These are phyloP conservation scores for Cryphonectria carpinicola DNA, from an alignment of 2,329 filamentous ascomycete species.

Conservation along the genomic window DNA sequence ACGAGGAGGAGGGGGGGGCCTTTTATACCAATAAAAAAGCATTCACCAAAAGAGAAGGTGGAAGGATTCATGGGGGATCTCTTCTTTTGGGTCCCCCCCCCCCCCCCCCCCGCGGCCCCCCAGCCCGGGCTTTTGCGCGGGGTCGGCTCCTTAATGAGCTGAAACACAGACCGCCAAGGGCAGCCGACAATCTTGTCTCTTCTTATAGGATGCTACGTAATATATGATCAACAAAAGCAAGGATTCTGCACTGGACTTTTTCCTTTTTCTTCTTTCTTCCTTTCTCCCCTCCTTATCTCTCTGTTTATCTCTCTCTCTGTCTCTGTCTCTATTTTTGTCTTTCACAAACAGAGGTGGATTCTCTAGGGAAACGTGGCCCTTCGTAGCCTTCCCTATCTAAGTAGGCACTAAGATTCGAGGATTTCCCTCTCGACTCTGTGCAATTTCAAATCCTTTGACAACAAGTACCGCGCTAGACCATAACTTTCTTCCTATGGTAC, in stretches of 20 bases:
- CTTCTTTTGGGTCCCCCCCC: neutral
- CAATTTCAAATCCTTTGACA: neutral
- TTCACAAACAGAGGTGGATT: neutral
- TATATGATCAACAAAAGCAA: too few species aligned
- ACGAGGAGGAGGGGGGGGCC: too few species aligned
- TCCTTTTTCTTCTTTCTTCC: too few species aligned
- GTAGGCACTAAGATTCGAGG: too few species aligned
- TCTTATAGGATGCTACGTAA: too few species aligned
- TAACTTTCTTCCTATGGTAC: neutral
- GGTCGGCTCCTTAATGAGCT: neutral
- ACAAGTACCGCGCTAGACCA: neutral
- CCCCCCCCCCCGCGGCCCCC: too few species aligned
- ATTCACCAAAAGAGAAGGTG: neutral
- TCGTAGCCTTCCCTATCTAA: too few species aligned
- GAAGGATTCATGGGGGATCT: neutral
- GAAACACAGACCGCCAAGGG: neutral
- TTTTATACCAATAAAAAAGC: too few species aligned
- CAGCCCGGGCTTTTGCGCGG: neutral
- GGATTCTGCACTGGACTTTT: neutral
- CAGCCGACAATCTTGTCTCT: neutral
- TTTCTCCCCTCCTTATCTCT: neutral
- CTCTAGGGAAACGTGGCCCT: neutral
- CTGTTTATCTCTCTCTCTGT: too few species aligned
- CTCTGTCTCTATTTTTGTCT: too few species aligned
- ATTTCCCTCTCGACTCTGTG: neutral